Conservation (phyloP, 1,139 yeast species). For the Debaryomyces coudertii region DNA sequence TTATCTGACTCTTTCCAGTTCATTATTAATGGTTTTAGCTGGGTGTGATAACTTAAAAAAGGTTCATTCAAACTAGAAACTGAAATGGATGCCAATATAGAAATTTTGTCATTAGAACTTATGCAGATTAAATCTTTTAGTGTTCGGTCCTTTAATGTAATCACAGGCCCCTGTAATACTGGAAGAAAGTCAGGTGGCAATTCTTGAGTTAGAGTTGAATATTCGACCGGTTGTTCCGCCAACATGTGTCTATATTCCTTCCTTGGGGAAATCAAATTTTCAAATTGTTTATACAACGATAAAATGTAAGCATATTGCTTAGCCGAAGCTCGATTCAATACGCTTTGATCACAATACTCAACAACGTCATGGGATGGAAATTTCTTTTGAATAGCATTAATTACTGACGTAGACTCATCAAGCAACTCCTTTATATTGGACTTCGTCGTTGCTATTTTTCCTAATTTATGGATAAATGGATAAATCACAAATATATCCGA, state of each 20-base stretch:
- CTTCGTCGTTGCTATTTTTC: conserved; percentile 28
- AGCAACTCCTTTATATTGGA: conserved; percentile 27
- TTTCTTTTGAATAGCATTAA: conserved; percentile 22
- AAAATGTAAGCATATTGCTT: conserved; percentile 26
- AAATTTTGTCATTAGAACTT: conserved; percentile 18
- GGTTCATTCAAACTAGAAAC: conserved; percentile 16
- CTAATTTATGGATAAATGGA: conserved; percentile 31
- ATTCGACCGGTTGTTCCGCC: conserved; percentile 17
- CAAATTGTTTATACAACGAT: conserved; percentile 22
- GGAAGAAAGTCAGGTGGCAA: conserved; percentile 18
- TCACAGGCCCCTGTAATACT: conserved; percentile 30
- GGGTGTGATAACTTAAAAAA: conserved; percentile 29
- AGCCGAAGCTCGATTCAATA: conserved; percentile 20
- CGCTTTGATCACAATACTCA: conserved; percentile 16
- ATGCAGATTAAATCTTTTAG: conserved; percentile 24
- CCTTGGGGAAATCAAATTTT: conserved; percentile 14
- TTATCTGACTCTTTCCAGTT: background rate
- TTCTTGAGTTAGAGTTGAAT: conserved; percentile 19
- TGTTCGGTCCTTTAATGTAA: conserved; percentile 2
- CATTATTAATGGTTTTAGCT: conserved; percentile 36
- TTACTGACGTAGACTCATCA: conserved; percentile 26
- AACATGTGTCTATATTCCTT: conserved; percentile 18
- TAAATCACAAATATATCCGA: conserved; percentile 34
- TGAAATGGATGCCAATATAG: conserved; percentile 25
- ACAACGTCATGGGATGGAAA: conserved; percentile 18